phyloP scores from a whole-genome alignment of 1,284 basidiomycete genomes.

The Cryptococcus amylolentus region DNA sequence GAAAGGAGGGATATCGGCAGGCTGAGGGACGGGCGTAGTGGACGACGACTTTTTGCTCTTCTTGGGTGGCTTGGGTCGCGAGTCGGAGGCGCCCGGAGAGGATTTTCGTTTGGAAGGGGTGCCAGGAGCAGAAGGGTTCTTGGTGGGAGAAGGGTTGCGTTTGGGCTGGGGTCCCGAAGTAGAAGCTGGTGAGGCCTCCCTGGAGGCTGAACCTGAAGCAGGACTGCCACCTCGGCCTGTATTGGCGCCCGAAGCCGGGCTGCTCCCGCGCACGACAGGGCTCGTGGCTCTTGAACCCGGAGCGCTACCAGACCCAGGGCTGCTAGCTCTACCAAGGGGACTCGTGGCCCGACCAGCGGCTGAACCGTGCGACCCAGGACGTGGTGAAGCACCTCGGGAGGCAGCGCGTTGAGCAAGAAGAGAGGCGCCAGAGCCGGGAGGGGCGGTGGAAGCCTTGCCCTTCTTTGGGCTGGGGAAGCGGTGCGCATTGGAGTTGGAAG shows the following conservation, averaged over 20 bases:
- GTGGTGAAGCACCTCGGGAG: constrained; percentile 30
- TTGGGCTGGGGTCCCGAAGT: neutral
- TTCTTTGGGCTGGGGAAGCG: constrained; percentile 13
- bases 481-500: constrained; percentile 9
- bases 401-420: constrained; percentile 42
- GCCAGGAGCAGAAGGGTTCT: too few species aligned
- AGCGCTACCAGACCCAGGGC: constrained; percentile 9
- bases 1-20: constrained; percentile 27
- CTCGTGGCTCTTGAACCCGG: constrained; percentile 10
- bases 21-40: constrained; percentile 35
- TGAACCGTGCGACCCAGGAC: constrained; percentile 20
- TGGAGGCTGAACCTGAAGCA: constrained; percentile 7
- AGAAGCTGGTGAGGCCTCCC: constrained; percentile 21
- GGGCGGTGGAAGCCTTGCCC: constrained; percentile 33
- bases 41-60: constrained; percentile 52
- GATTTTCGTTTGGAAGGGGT: constrained; percentile 7
- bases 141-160: neutral
- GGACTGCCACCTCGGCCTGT: constrained; percentile 9
- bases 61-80: neutral
- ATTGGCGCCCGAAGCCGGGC: constrained; percentile 8
- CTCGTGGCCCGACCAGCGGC: constrained; percentile 14
- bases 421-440: constrained; percentile 35
- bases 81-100: neutral
- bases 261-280: constrained; percentile 14
- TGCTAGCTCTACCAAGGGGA: constrained; percentile 14